Conservation (phyloP, 2,329 filamentous ascomycete genomes). For the Orbilia quercus region DNA sequence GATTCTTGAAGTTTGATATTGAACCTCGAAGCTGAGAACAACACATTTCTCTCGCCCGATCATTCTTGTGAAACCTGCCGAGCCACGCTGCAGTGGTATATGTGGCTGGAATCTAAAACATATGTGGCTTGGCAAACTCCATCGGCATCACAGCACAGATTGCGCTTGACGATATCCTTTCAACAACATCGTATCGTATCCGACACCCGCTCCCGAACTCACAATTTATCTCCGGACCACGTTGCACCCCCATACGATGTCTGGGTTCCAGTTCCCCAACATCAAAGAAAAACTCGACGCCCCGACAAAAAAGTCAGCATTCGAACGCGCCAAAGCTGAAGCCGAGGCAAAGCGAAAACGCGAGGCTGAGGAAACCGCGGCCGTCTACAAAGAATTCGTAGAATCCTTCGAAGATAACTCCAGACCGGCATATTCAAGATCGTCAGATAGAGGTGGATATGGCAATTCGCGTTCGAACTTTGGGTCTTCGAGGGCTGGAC, state of each 20-base stretch:
- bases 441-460: conserved; percentile 61
- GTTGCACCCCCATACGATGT: conserved; percentile 41
- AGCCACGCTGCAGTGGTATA: conserved; percentile 25
- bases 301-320: conserved; percentile 83
- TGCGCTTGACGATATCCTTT: conserved; percentile 20
- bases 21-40: conserved; percentile 5
- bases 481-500: conserved; percentile 54
- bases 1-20: neutral
- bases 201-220: conserved; percentile 2
- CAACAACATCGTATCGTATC: conserved; percentile 14
- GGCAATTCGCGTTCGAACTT: conserved; percentile 57
- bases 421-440: conserved; percentile 35
- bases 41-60: conserved; percentile 23
- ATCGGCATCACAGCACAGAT: conserved; percentile 5
- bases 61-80: conserved; percentile 27
- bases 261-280: conserved; percentile 71
- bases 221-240: conserved; percentile 9
- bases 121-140: conserved; percentile 22
- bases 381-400: conserved; percentile 86
- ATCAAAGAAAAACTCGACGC: conserved; percentile 81
- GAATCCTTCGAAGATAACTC: conserved; percentile 71
- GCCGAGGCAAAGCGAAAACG: conserved; percentile 86
- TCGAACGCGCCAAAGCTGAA: conserved; percentile 88
- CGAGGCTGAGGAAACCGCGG: conserved; percentile 87
- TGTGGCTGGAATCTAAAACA: conserved; percentile 26